Base-by-base conservation (phyloP, 2,329 filamentous ascomycete genomes). In the Fusarium agapanthi region DNA sequence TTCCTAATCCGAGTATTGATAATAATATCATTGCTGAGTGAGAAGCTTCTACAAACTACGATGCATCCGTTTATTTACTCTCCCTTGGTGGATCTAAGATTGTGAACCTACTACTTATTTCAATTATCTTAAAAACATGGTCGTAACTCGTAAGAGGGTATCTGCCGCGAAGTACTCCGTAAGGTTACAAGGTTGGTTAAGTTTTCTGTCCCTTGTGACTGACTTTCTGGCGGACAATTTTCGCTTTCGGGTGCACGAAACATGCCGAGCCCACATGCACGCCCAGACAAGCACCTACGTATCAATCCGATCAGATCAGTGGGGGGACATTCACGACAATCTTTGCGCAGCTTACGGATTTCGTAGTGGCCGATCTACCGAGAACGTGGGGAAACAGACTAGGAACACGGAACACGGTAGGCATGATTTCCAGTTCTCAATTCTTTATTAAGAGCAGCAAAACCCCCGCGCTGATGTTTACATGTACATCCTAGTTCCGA, bases 1-100 rank as follows among this genome's bases (percentile, higher is more conserved):
- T 74, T 74, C 67, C 71, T 72, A 73, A 72, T 73, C 67, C 53
- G 71, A 74, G 59, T 44, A 34, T 66, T 59, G 34, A 68, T 72
- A 35, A 68, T 72, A 35, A 48, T 50, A 41, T 70, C 48, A 34
- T 58, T 68, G 54, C 58, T 72, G 54, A 58, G 45, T 58, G 63
- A 69, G 65, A 68, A 74, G 63, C 67, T 73, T 74, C 71, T 50
- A 68, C 67, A 54, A 50, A 37, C 20, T 69, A 37, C 59, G 45
- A 69, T 45, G 14, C 13, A 58, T 60, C 32, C 38, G 32, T 57
- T 35, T 37, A 43, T 38, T 43, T 67, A 18, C 26, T 40, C 26
- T 22, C 26, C 22, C 24, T 37, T 38, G 26, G 30, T 41, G 50
- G 26, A 45, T 69, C 14, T 9, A 34, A 64, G n/a, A 26, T 43